Evolutionary conservation across 139 green algal species (phyloP), one percentile per base, ranked within the genome.

Genomic region (Tetradesmus lagerheimii): DNA sequence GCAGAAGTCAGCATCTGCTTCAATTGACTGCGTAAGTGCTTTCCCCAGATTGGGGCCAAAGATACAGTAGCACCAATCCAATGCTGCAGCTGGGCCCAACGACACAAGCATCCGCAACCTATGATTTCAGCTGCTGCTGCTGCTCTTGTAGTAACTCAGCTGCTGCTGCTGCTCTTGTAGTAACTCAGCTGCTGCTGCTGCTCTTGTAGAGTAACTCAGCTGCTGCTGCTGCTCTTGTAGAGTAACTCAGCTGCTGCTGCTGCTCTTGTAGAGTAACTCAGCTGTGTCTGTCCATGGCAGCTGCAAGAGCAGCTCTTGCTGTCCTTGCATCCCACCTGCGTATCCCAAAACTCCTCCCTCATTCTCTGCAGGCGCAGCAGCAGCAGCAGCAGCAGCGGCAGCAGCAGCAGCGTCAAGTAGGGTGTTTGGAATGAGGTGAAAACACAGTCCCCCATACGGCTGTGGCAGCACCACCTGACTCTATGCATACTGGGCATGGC

Each of bases 321-420:
- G 27, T 11, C 15, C n/a, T n/a, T n/a, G n/a, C 20, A 62, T 37
- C 77, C 0, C 27, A 86, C 80, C 80, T 86, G 93, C 14, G 97
- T 99, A 45, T 99, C 96, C 97, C 97, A 99, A 76, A 98, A 99
- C 88, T 97, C 94, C 2, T 96, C 95, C 2, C 96, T 86, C 95
- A 95, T 98, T 11, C 38, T 45, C 95, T 98, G 93, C 84, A 94
- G 34, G 1, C 9, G 34, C 38, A 53, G 39, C 38, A 29, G 38
- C 34, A 66, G 25, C 38, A 89, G 34, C 1, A 71, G n/a, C n/a
- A n/a, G 93, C 84, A 94, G 34, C 1, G 11, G 34, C 38, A 53
- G 39, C 38, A 29, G 38, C 34, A 66, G 25, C 38, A 89, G 34
- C 1, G 43, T 27, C 16, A n/a, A n/a, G n/a, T n/a, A n/a, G n/a